These are phyloP conservation scores for Saccharomycopsis crataegensis DNA, from an alignment of 1,139 yeast genomes.

Conservation along the genomic window DNA sequence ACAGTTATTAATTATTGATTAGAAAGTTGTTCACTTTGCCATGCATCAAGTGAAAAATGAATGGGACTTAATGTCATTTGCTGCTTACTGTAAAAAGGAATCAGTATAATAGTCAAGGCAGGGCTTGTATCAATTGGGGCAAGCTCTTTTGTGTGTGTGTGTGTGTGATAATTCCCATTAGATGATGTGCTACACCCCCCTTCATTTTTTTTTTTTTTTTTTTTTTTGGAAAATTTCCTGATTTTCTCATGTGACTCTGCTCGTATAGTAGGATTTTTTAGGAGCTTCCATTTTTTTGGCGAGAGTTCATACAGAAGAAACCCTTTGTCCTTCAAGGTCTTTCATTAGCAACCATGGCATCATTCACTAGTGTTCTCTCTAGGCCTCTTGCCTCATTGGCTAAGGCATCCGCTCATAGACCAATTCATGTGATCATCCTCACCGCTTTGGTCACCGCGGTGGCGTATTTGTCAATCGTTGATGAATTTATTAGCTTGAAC, in stretches of 20 bases:
- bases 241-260: background rate
- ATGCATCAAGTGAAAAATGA: too few relatives aligned
- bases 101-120: background rate
- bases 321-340: too few relatives aligned
- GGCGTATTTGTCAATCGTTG: conserved; percentile 76
- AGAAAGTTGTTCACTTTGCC: too few relatives aligned
- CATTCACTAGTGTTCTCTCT: conserved; percentile 10
- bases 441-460: conserved; percentile 72
- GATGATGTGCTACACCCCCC: too few relatives aligned
- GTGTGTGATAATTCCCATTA: too few relatives aligned
- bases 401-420: conserved; percentile 67
- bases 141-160: too few relatives aligned
- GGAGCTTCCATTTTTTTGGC: background rate
- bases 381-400: conserved; percentile 43
- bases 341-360: background rate
- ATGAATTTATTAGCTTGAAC: conserved; percentile 49
- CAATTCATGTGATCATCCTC: conserved; percentile 78
- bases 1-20: too few relatives aligned
- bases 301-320: too few relatives aligned
- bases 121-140: too few relatives aligned
- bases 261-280: background rate
- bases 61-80: too few relatives aligned
- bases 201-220: background rate
- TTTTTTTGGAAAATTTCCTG: background rate
- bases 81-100: too few relatives aligned